Evolutionary conservation across 106 monocot genomes (phyloP).

Genomic region (Narthecium ossifragum): DNA sequence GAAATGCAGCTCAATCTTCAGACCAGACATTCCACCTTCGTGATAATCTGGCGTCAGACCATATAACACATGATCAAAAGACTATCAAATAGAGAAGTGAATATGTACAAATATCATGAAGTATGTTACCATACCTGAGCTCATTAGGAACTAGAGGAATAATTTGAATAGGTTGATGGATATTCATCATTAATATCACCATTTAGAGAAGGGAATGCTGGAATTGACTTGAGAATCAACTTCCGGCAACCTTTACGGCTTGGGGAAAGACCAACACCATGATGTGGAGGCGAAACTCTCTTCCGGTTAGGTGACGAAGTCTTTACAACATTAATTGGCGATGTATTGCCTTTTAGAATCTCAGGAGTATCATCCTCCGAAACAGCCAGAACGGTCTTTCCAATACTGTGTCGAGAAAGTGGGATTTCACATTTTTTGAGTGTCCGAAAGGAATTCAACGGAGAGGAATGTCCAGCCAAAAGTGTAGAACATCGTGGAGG

Average conservation of each 20-base stretch:
- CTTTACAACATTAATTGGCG: background rate
- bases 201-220: background rate
- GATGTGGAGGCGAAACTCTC: background rate
- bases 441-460: background rate
- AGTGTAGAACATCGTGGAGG: conserved; percentile 16
- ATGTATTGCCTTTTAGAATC: background rate
- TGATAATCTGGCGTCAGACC: no score
- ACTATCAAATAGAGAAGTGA: no score
- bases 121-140: no score
- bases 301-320: background rate
- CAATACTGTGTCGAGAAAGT: background rate
- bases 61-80: no score
- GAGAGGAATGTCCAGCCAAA: background rate
- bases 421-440: background rate
- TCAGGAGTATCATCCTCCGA: background rate
- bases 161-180: no score
- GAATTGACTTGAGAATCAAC: background rate
- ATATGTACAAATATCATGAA: no score
- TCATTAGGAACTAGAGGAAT: no score
- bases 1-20: no score
- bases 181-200: background rate
- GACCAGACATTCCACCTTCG: no score
- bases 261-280: background rate
- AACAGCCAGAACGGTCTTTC: background rate
- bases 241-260: background rate